phyloP scores from a whole-genome alignment of 768 basidiomycete genomes.

The Auriscalpium vulgare region DNA sequence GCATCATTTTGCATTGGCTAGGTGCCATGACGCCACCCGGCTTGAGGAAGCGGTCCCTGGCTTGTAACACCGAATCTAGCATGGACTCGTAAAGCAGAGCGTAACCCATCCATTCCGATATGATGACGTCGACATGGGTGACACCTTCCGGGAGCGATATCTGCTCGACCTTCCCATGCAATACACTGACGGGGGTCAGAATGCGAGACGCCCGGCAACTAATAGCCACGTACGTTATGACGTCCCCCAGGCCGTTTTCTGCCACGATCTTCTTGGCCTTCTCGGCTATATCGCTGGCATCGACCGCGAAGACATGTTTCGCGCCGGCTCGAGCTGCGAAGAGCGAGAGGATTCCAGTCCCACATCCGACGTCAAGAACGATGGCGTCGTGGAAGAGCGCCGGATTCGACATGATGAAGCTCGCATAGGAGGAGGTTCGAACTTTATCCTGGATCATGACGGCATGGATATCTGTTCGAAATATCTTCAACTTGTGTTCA shows the following conservation, averaged over 20 bases:
- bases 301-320: conserved; percentile 83
- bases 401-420: conserved; percentile 82
- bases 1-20: conserved; percentile 78
- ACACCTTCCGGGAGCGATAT: conserved; percentile 66
- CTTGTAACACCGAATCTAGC: conserved; percentile 89
- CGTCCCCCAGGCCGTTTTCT: conserved; percentile 46
- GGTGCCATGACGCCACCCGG: conserved; percentile 84
- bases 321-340: conserved; percentile 89
- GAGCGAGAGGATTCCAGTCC: conserved; percentile 87
- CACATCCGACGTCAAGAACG: conserved; percentile 95
- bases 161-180: conserved; percentile 87
- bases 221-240: conserved; percentile 47
- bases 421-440: conserved; percentile 86
- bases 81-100: conserved; percentile 91
- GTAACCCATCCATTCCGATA: conserved; percentile 98
- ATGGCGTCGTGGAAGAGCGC: conserved; percentile 72
- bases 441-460: conserved; percentile 96
- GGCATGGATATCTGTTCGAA: conserved; percentile 75
- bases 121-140: conserved; percentile 82
- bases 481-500: neutral
- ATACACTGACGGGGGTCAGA: conserved; percentile 33
- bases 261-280: conserved; percentile 43
- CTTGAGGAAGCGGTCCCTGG: conserved; percentile 79
- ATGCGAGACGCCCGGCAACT: neutral
- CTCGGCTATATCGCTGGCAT: conserved; percentile 67